These are phyloP conservation scores for Stylonectria norvegica DNA, from an alignment of 2,329 filamentous ascomycete species.

Conservation along the genomic window DNA sequence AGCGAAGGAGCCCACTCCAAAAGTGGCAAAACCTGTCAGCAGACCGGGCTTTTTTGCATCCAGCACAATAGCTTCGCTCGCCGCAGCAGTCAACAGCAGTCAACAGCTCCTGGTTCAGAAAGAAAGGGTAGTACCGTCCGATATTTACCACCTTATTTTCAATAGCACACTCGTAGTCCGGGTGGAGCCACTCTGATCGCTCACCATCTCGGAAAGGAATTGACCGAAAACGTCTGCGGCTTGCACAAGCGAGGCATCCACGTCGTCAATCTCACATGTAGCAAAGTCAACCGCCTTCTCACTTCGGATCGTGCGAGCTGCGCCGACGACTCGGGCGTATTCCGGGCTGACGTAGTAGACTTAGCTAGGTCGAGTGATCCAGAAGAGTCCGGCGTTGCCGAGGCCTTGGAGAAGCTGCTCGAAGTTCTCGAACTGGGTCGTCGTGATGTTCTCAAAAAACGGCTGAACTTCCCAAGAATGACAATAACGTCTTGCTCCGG, in stretches of 20 bases:
- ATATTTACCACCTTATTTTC: slow-evolving; percentile 24
- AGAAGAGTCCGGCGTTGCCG: slow-evolving; percentile 21
- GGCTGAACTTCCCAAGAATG: slow-evolving; percentile 24
- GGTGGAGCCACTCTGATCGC: slow-evolving; percentile 19
- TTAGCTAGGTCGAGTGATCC: slow-evolving; percentile 31
- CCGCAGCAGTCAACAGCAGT: background rate
- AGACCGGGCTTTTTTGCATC: slow-evolving; percentile 13
- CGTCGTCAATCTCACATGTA: slow-evolving; percentile 29
- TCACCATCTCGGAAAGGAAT: slow-evolving; percentile 13
- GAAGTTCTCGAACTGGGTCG: slow-evolving; percentile 12
- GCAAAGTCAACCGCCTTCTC: slow-evolving; percentile 28
- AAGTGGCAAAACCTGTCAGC: slow-evolving; percentile 16
- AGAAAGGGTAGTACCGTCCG: slow-evolving; percentile 26
- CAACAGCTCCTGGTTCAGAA: slow-evolving; percentile 19
- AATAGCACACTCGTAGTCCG: slow-evolving; percentile 34
- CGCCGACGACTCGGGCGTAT: slow-evolving; percentile 28
- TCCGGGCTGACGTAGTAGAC: slow-evolving; percentile 24
- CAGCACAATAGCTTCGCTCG: slow-evolving; percentile 5
- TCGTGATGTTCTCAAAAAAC: slow-evolving; percentile 25
- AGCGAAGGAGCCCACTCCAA: background rate
- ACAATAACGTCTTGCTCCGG: slow-evolving; percentile 26
- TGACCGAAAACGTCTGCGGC: slow-evolving; percentile 19
- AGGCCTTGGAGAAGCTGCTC: slow-evolving; percentile 5
- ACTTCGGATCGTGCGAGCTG: slow-evolving; percentile 27
- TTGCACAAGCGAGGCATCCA: slow-evolving; percentile 6